Evolutionary conservation across 108 stramenopile species (phyloP).

Genomic region (Chaetoceros tenuissimus): DNA sequence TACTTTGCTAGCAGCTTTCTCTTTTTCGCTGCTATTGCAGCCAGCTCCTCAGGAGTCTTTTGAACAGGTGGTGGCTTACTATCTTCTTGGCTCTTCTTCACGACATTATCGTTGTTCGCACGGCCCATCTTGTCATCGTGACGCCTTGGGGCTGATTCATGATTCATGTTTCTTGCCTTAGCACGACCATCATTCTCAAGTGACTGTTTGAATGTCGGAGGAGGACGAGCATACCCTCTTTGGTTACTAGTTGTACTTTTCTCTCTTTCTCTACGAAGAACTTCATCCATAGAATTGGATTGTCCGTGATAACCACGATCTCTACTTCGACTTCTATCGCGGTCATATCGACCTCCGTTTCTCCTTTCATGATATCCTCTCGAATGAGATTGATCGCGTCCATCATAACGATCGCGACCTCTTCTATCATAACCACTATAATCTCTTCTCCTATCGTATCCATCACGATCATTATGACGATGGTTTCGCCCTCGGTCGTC

Average conservation of each 20-base stretch:
- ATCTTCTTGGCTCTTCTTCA: constrained; percentile 9
- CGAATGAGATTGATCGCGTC: constrained; percentile 6
- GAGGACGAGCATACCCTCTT: too few relatives aligned
- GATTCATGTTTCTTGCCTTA: constrained; percentile 5
- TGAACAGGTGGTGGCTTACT: constrained; percentile 15
- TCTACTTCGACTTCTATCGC: constrained; percentile 33
- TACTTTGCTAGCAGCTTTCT: constrained; percentile 70
- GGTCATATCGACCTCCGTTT: constrained; percentile 7
- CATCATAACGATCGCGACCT: neutral
- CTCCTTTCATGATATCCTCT: constrained; percentile 11
- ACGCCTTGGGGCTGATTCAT: constrained; percentile 8
- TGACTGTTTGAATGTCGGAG: too few relatives aligned
- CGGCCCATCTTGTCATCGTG: constrained; percentile 3
- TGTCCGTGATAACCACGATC: constrained; percentile 23
- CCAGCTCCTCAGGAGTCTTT: constrained; percentile 64
- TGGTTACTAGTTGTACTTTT: neutral
- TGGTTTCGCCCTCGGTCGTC: constrained; percentile 1
- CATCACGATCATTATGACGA: constrained; percentile 4
- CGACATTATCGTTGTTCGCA: constrained; percentile 3
- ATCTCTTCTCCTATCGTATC: constrained; percentile 12
- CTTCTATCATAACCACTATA: constrained; percentile 10
- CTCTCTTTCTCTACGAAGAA: constrained; percentile 1
- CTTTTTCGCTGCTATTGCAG: constrained; percentile 72
- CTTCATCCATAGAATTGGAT: too few relatives aligned
- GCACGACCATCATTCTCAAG: too few relatives aligned